Evolutionary conservation across 2,329 filamentous ascomycete genomes (phyloP).

Genomic region (Cladosporium sp.): DNA sequence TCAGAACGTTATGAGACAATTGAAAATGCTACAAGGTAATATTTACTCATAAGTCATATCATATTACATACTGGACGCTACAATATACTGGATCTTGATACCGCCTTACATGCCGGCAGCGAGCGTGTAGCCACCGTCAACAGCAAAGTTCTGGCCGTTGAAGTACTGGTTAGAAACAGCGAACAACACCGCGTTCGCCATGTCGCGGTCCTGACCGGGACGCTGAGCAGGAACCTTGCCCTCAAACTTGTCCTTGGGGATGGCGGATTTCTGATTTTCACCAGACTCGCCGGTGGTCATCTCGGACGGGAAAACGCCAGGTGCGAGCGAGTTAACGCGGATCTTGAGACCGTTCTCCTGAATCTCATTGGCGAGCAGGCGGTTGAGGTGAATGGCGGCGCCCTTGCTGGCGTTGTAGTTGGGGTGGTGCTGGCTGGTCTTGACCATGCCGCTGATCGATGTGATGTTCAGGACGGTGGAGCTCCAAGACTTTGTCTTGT

Average conservation of each 20-base stretch:
- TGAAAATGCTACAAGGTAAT: not conserved
- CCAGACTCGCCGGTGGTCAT: constrained; percentile 50
- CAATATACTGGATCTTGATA: not conserved
- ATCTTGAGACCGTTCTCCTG: constrained; percentile 48
- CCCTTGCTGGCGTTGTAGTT: constrained; percentile 46
- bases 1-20: too few species aligned
- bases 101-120: constrained; percentile 26
- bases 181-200: constrained; percentile 52
- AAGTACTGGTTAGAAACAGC: constrained; percentile 45
- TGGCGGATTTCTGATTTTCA: constrained; percentile 49
- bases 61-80: not conserved
- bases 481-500: constrained; percentile 37
- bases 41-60: not conserved
- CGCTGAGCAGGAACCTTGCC: constrained; percentile 44
- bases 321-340: constrained; percentile 52
- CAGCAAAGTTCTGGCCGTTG: constrained; percentile 44
- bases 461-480: constrained; percentile 42
- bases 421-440: constrained; percentile 43
- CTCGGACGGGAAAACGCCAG: constrained; percentile 51
- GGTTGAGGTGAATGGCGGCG: constrained; percentile 49
- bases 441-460: constrained; percentile 41
- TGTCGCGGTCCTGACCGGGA: constrained; percentile 54
- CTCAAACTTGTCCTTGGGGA: constrained; percentile 48
- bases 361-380: constrained; percentile 50
- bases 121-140: constrained; percentile 51